phyloP scores from a whole-genome alignment of 2,329 filamentous ascomycete genomes.

The Fusarium nodosum region DNA sequence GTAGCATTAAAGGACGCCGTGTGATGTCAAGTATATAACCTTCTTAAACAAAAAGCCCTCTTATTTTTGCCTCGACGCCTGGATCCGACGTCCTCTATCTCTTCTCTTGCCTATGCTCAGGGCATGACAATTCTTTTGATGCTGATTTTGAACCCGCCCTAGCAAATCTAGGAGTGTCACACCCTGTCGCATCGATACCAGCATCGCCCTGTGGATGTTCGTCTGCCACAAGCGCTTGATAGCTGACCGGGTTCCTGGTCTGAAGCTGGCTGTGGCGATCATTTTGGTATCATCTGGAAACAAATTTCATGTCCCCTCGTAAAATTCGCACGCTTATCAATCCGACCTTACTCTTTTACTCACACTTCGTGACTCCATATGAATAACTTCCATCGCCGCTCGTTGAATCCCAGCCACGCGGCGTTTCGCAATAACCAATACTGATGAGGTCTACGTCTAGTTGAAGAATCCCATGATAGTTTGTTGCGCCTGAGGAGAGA shows the following conservation, averaged over 20 bases:
- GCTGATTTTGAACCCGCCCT: constrained; percentile 17
- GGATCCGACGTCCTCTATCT: constrained; percentile 36
- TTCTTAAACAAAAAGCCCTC: constrained; percentile 42
- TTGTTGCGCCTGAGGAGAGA: constrained; percentile 84
- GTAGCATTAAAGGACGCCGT: constrained; percentile 40
- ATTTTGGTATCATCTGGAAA: constrained; percentile 47
- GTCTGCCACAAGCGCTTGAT: constrained; percentile 21
- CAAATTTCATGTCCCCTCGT: constrained; percentile 38
- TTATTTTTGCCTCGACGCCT: constrained; percentile 41
- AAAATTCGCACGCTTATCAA: constrained; percentile 44
- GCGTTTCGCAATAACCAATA: constrained; percentile 17
- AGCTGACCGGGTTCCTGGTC: constrained; percentile 27
- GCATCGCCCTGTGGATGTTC: constrained; percentile 24
- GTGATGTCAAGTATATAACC: constrained; percentile 42
- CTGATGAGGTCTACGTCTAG: constrained; percentile 55
- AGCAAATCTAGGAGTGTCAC: constrained; percentile 10
- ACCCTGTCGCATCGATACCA: constrained; percentile 25
- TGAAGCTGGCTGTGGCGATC: constrained; percentile 29
- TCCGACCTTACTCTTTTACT: constrained; percentile 24
- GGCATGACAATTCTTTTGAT: constrained; percentile 11
- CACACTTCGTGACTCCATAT: constrained; percentile 19
- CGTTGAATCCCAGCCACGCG: constrained; percentile 8
- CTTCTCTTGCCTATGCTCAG: constrained; percentile 19
- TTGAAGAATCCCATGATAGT: constrained; percentile 84
- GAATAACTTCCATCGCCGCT: constrained; percentile 29